Evolutionary conservation across 306 rosid genomes (phyloP), one percentile per base, ranked within the genome.

Genomic region (Amphicarpaea edgeworthii): DNA sequence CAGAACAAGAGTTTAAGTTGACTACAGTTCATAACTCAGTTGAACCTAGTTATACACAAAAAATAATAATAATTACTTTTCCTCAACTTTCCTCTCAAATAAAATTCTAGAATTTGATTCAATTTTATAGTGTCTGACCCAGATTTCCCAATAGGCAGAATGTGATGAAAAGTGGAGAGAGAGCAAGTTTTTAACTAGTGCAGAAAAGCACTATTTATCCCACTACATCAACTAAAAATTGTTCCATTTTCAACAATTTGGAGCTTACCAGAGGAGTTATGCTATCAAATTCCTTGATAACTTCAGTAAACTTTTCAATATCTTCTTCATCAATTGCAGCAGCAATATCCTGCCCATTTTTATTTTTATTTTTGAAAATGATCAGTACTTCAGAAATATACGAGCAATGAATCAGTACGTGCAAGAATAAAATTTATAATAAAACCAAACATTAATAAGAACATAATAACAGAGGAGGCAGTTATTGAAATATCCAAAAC

Each of bases 201-300:
- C 57, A 32, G 63, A 50, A 60, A 75, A 53, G 43, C 12, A 58
- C 41, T 15, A n/a, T n/a, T n/a, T 12, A 42, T 42, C 15, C 4
- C 47, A 42, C n/a, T 42, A 42, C 6, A 26, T 12, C 69, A 26
- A 59, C 43, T 40, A 57, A 49, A 49, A 47, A 3, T n/a, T 14
- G 24, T 59, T 8, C 16, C 3, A 37, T 47, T 8, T 78, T 76
- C 46, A 54, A 4, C 12, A 66, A 68, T 43, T 34, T 40, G 7
- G 77, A 32, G 62, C 40, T 80, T 87, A 96, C 99, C 97, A 96
- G 83, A 60, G 96, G 89, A 79, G 96, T 89, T 97, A 96, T 90
- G 86, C 98, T 86, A 81, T 96, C 98, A 65, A 96, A 96, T 71
- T 96, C 99, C 89, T 96, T 92, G 59, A 96, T 71, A 74, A 85